Evolutionary conservation across 2,329 filamentous ascomycete species (phyloP).

Genomic region (Pyrenochaeta sp.): DNA sequence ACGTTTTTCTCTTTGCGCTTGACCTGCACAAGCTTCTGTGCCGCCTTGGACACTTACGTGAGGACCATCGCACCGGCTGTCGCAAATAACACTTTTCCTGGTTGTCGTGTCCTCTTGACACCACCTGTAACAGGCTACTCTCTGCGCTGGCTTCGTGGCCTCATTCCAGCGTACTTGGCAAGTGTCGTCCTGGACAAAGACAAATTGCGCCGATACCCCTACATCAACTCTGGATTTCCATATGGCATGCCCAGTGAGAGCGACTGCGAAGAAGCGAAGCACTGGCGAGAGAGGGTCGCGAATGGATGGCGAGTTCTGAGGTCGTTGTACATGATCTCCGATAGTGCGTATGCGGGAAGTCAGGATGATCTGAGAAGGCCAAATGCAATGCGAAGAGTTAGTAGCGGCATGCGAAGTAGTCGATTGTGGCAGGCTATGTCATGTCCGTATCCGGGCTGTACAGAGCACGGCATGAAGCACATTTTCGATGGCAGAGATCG

Average conservation of each 20-base stretch:
- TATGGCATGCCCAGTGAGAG: slow-evolving; percentile 27
- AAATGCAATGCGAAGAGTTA: slow-evolving; percentile 17
- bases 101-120: slow-evolving; percentile 9
- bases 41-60: slow-evolving; percentile 20
- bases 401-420: slow-evolving; percentile 18
- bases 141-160: slow-evolving; percentile 17
- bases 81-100: slow-evolving; percentile 19
- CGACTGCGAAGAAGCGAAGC: slow-evolving; percentile 8
- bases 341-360: slow-evolving; percentile 10
- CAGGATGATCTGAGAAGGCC: slow-evolving; percentile 7
- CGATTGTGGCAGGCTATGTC: slow-evolving; percentile 23
- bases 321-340: slow-evolving; percentile 20
- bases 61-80: slow-evolving; percentile 21
- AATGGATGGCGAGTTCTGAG: slow-evolving; percentile 25
- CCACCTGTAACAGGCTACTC: slow-evolving; percentile 8
- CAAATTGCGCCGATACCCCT: slow-evolving; percentile 22
- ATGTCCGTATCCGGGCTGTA: slow-evolving; percentile 24
- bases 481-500: slow-evolving; percentile 8
- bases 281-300: slow-evolving; percentile 19
- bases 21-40: slow-evolving; percentile 8
- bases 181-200: slow-evolving; percentile 26
- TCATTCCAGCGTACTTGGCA: slow-evolving; percentile 23
- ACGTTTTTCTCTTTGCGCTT: slow-evolving; percentile 15
- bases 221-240: slow-evolving; percentile 23
- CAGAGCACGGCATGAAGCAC: slow-evolving; percentile 21